These are phyloP conservation scores for Mucor lusitanicus DNA, from an alignment of 371 early-diverging fungal genomes.

Conservation along the genomic window DNA sequence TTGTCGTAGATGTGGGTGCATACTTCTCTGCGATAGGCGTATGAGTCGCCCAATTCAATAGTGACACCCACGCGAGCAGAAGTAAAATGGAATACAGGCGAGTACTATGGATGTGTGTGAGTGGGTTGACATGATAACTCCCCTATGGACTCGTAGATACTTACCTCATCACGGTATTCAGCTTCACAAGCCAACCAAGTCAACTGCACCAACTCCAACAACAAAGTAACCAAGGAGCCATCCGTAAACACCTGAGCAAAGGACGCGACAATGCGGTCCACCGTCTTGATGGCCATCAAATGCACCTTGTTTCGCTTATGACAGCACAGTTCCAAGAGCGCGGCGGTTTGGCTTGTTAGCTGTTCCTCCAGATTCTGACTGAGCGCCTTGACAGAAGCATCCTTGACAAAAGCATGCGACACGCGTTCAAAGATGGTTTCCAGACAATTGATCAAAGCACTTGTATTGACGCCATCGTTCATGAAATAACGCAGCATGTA, in stretches of 20 bases:
- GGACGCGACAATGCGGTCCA: slow-evolving; percentile 52
- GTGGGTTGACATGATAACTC: not conserved
- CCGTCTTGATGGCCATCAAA: slow-evolving; percentile 57
- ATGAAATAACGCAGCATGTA: slow-evolving; percentile 79
- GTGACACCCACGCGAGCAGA: slow-evolving; percentile 67
- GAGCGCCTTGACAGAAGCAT: slow-evolving; percentile 53
- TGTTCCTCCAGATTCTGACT: slow-evolving; percentile 52
- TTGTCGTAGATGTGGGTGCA: slow-evolving; percentile 64
- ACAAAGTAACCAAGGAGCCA: slow-evolving; percentile 56
- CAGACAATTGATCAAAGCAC: slow-evolving; percentile 69
- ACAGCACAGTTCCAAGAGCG: slow-evolving; percentile 64
- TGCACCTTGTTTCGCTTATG: slow-evolving; percentile 72
- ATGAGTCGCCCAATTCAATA: slow-evolving; percentile 77
- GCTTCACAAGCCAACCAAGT: slow-evolving; percentile 83
- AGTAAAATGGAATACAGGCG: slow-evolving; percentile 72
- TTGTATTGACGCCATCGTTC: slow-evolving; percentile 79
- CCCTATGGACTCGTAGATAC: not conserved
- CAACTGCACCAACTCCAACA: slow-evolving; percentile 77
- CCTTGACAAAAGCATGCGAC: slow-evolving; percentile 53
- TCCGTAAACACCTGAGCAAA: slow-evolving; percentile 82
- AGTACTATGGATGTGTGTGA: slow-evolving; percentile 41
- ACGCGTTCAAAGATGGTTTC: slow-evolving; percentile 75
- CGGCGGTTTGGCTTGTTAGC: slow-evolving; percentile 58
- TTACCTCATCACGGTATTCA: slow-evolving; percentile 71
- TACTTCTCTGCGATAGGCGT: slow-evolving; percentile 71